phyloP scores from a whole-genome alignment of 2,329 filamentous ascomycete species.

The Fusarium transvaalense region DNA sequence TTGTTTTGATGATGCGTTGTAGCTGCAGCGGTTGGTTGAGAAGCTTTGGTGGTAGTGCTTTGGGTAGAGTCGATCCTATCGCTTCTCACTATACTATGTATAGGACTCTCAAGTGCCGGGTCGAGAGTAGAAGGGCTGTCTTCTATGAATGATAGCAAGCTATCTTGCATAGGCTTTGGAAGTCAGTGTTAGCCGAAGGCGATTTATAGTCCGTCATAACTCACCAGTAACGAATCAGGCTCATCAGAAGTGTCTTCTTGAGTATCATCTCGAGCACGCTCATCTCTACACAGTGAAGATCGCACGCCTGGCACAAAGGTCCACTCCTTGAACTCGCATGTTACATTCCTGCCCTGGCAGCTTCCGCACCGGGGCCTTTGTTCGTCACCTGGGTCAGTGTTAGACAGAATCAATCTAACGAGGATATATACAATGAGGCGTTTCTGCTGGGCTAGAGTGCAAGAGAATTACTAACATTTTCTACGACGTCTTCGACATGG shows the following conservation, averaged over 20 bases:
- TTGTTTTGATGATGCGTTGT: neutral
- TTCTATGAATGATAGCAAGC: constrained; percentile 11
- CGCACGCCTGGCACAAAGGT: constrained; percentile 27
- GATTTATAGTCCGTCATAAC: accelerated
- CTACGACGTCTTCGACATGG: constrained; percentile 36
- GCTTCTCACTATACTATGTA: neutral
- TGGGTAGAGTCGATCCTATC: neutral
- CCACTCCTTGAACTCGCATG: constrained; percentile 38
- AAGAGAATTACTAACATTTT: constrained; percentile 17
- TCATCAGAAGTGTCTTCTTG: neutral
- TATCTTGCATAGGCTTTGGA: constrained; percentile 13
- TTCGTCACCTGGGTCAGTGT: constrained; percentile 21
- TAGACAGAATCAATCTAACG: neutral
- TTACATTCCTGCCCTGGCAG: constrained; percentile 29
- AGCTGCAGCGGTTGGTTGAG: neutral
- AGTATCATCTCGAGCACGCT: neutral
- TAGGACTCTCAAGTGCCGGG: neutral
- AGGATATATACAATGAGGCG: neutral
- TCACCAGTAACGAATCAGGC: constrained; percentile 5
- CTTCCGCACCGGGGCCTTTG: constrained; percentile 33
- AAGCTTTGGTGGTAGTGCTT: neutral
- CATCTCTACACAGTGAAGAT: constrained; percentile 12
- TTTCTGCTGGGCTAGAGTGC: accelerated
- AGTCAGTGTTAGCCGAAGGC: neutral
- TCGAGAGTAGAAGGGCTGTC: constrained; percentile 12